Conservation (phyloP, 345 rosid species). For the Populus euphratica region DNA sequence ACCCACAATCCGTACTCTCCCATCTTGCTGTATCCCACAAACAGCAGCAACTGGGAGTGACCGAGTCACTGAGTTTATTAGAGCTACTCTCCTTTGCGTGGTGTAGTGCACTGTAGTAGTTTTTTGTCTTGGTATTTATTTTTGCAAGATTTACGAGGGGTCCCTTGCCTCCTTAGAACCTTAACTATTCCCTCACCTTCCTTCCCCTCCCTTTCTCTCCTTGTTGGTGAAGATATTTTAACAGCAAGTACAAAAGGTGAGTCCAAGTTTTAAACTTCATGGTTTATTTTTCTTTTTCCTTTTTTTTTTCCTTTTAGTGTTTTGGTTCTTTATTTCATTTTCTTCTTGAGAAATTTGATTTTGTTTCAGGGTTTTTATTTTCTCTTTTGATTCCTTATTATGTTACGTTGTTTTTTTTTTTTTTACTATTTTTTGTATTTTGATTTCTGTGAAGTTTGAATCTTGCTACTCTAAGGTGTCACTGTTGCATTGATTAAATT, state of each 20-base stretch:
- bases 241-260: neutral
- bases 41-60: conserved; percentile 3
- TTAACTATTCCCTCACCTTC: neutral
- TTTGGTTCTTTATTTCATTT: neutral
- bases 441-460: conserved; percentile 17
- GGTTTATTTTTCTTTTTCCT: neutral
- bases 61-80: neutral
- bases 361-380: neutral
- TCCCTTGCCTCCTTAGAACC: neutral
- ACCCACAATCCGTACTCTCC: neutral
- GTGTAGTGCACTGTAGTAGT: neutral
- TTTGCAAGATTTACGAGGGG: neutral
- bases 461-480: conserved; percentile 14
- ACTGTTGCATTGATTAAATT: conserved; percentile 46
- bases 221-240: neutral
- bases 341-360: neutral
- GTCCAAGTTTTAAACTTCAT: neutral
- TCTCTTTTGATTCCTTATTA: neutral
- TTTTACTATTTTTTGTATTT: neutral
- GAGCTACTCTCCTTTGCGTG: neutral
- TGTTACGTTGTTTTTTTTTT: neutral
- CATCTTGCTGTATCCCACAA: conserved; percentile 1
- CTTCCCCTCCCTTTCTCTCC: neutral
- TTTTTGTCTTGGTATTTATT: neutral
- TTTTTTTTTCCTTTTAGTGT: neutral